Base-by-base conservation (phyloP, 345 rosid genomes). In the Bruguiera sexangula region DNA sequence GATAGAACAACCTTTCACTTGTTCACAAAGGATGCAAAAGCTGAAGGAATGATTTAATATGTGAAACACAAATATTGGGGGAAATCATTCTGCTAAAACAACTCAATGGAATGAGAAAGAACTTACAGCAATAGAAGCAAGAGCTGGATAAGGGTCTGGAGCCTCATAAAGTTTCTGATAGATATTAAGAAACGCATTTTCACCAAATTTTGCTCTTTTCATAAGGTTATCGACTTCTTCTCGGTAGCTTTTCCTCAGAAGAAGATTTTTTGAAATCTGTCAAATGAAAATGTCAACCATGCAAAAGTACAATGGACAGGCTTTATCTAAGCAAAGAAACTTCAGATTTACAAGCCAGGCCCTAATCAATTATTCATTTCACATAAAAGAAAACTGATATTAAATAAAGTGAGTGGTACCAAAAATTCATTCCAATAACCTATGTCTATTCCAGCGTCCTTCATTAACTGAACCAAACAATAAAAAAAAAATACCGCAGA, bases 151-250 rank as follows among this genome's bases (percentile, higher is more conserved):
- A 69, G 98, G 99, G 83, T 95, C 99, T 29, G 99, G 99, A 66
- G 99, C 98, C 87, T 95, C 98, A 76, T 95, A 95, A 51, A 95
- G 91, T 69, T 95, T 95, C 77, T 95, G 99, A 81, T 95, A 95
- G 71, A 95, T 88, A 79, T 92, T 92, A 57, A 92, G 92, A 82
- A 95, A 92, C 68, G 98, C 87, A 84, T 95, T 95, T 78, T 95
- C 98, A 72, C 98, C 98, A 81, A 87, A 90, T 75, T 95, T 95
- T 32, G 98, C 98, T 79, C 99, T 92, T 86, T 92, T 95, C 68
- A 98, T 95, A 63, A 95, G 87, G 80, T 92, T 95, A 84, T 95
- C 98, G 32, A 95, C 98, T 87, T 95, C 99, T 86, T 95, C 99
- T 80, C 89, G 99, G 79, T 90, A 90, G 83, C 82, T 92, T 92